Base-by-base conservation (phyloP, 495 filamentous ascomycete species). In the Aspergillus incahuasiensis region DNA sequence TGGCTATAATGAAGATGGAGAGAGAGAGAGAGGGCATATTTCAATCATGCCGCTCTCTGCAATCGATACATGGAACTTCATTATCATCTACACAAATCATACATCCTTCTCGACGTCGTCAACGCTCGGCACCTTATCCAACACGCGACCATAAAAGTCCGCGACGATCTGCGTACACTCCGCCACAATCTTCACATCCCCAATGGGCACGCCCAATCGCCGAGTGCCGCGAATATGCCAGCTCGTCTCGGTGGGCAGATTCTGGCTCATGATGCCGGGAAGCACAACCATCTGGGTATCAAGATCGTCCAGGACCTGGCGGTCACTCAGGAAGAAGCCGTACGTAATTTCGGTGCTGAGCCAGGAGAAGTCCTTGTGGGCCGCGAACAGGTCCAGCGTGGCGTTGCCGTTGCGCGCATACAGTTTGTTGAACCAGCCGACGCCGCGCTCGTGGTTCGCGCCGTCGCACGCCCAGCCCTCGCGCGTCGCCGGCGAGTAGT, bases 211-310 rank as follows among this genome's bases (percentile, higher is more conserved):
- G 0, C 81, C 81, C 30, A 84, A 63, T 48, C 82, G 65, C 41
- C 80, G 66, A 12, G 71, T 71, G 0, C 81, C 81, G 30, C 82
- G 67, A 54, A 83, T 71, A 72, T 85, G 82, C 81, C 81, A 85
- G 28, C 74, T 70, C 0, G 79, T 83, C 63, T 80, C 73, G 18
- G 63, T 63, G 22, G 60, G 67, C 53, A 83, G 58, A 61, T 81
- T 81, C 71, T 84, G 81, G 25, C 77, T 78, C 81, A 84, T 83
- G 52, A 85, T 84, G 1, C 70, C 76, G 1, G 80, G 68, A 42
- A 82, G 60, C 5, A 82, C 77, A 21, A 84, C 74, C 39, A 83
- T 41, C 63, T 85, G 74, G 3, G 82, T 81, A 52, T 82, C 80
- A 1, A 82, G 28, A 39, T 73, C 75, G 55, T 75, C 70, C 51